Conservation (phyloP, 2,329 filamentous ascomycete genomes). For the Lachnellula subtilissima region DNA sequence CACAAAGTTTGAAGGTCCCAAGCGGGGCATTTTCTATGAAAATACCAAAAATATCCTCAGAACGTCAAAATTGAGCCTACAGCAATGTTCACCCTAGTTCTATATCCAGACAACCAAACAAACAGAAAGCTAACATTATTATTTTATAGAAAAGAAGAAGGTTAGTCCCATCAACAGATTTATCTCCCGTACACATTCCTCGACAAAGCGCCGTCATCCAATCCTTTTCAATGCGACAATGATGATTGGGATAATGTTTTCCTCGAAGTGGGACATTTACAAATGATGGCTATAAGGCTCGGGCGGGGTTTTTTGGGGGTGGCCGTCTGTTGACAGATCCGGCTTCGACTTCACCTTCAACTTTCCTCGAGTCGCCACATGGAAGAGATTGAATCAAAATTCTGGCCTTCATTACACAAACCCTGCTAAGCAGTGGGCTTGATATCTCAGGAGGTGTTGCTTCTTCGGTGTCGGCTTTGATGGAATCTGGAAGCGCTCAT, state of each 20-base stretch:
- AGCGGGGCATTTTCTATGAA: not conserved
- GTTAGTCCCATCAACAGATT: not conserved
- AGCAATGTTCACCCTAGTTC: not conserved
- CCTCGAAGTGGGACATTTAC: not conserved
- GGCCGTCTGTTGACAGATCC: conserved; percentile 58
- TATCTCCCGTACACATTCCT: too few relatives aligned
- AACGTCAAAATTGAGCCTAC: not conserved
- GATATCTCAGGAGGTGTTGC: too few relatives aligned
- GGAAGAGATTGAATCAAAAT: too few relatives aligned
- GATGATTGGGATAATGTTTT: too few relatives aligned
- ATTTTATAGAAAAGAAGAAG: conserved; percentile 7
- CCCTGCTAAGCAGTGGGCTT: too few relatives aligned
- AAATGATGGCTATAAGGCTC: not conserved
- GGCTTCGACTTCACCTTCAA: conserved; percentile 84
- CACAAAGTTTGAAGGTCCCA: not conserved
- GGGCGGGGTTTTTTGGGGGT: not conserved
- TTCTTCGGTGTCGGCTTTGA: too few relatives aligned
- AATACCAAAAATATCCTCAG: not conserved
- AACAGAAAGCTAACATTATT: not conserved
- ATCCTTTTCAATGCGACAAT: too few relatives aligned
- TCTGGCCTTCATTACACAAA: too few relatives aligned
- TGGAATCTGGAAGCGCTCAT: too few relatives aligned
- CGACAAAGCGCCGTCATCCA: too few relatives aligned
- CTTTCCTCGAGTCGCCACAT: too few relatives aligned
- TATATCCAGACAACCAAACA: not conserved